phyloP scores from a whole-genome alignment of 805 yeast genomes.

The Debaryomyces castellii region DNA sequence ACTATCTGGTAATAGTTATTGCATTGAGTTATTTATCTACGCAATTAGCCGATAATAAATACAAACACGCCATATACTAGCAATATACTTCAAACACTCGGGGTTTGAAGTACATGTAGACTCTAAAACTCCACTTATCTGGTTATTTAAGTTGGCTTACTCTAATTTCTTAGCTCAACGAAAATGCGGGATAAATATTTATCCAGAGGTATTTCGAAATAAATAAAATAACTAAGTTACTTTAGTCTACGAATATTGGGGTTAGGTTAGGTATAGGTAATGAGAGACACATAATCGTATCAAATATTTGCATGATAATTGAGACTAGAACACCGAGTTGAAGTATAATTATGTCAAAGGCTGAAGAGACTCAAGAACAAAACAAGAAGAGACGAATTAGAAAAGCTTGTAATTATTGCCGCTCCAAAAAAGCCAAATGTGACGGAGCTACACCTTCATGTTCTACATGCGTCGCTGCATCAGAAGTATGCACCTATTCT shows the following conservation, averaged over 20 bases:
- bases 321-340: not conserved
- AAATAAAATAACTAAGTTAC: not conserved
- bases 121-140: too few species aligned
- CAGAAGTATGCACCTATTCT: conserved; percentile 14
- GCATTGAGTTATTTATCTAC: too few species aligned
- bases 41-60: too few species aligned
- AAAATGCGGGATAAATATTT: conserved; percentile 1
- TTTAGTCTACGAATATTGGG: not conserved
- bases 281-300: not conserved
- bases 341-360: not conserved
- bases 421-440: conserved; percentile 22
- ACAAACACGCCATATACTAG: not conserved
- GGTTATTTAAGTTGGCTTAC: not conserved
- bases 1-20: not conserved
- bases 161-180: not conserved
- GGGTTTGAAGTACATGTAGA: not conserved
- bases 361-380: conserved; percentile 1
- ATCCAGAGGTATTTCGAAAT: not conserved
- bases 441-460: conserved; percentile 21
- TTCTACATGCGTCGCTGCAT: conserved; percentile 12
- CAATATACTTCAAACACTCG: not conserved
- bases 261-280: not conserved
- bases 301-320: not conserved
- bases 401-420: conserved; percentile 24
- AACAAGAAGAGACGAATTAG: conserved; percentile 17